Evolutionary conservation across 2,329 filamentous ascomycete genomes (phyloP).

Genomic region (Sporothrix curviconia): DNA sequence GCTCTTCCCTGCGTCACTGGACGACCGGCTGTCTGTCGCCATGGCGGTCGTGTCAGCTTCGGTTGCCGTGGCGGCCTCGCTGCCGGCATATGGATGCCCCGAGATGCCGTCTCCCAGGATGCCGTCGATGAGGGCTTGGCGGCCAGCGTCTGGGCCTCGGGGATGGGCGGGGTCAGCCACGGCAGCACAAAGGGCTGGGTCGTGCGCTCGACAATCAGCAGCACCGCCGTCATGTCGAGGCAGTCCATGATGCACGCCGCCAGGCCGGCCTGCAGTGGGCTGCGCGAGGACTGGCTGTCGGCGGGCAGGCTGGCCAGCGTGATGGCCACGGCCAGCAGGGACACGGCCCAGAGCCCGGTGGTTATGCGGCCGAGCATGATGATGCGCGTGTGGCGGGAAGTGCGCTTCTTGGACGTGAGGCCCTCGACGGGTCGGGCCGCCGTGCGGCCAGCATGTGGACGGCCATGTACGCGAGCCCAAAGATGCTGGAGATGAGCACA

Average conservation of each 20-base stretch:
- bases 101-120: slow-evolving; percentile 19
- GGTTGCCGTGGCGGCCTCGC: neutral
- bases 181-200: slow-evolving; percentile 20
- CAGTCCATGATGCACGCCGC: slow-evolving; percentile 14
- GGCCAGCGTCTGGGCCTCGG: slow-evolving; percentile 4
- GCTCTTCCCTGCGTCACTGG: neutral
- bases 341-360: slow-evolving; percentile 24
- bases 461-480: slow-evolving; percentile 27
- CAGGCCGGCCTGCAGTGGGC: slow-evolving; percentile 13
- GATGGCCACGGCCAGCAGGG: slow-evolving; percentile 24
- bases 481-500: slow-evolving; percentile 23
- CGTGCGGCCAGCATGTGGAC: slow-evolving; percentile 26
- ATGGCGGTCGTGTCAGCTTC: too few species aligned
- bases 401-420: slow-evolving; percentile 22
- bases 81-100: neutral
- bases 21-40: neutral
- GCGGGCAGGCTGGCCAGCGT: slow-evolving; percentile 15
- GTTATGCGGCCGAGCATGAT: slow-evolving; percentile 26
- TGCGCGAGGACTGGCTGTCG: neutral
- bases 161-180: slow-evolving; percentile 19
- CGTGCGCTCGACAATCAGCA: slow-evolving; percentile 16
- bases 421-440: slow-evolving; percentile 21
- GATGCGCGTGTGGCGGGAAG: slow-evolving; percentile 27
- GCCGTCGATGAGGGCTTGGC: slow-evolving; percentile 16
- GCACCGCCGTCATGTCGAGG: slow-evolving; percentile 10